Evolutionary conservation across 2,329 filamentous ascomycete species (phyloP).

Genomic region (Calonectria pseudoturangicola): DNA sequence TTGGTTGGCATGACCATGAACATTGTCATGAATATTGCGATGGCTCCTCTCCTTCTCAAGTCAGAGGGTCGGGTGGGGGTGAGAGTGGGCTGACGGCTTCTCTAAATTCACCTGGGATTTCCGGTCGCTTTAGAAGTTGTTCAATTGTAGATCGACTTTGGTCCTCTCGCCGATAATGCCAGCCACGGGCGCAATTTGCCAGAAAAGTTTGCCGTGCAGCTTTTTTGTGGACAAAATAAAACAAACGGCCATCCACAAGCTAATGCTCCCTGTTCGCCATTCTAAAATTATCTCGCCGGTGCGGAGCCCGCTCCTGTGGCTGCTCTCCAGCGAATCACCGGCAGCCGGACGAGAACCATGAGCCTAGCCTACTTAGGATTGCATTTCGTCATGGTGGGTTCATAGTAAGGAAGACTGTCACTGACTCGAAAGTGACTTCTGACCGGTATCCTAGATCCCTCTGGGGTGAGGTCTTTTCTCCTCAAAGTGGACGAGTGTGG

Average conservation of each 20-base stretch:
- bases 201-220: conserved; percentile 29
- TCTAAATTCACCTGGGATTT: conserved; percentile 11
- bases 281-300: conserved; percentile 49
- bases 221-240: conserved; percentile 28
- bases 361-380: conserved; percentile 30
- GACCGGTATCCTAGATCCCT: conserved; percentile 17
- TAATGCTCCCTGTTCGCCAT: conserved; percentile 33
- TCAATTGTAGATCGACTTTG: background rate
- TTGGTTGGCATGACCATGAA: background rate
- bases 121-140: background rate
- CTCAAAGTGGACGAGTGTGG: conserved; percentile 31
- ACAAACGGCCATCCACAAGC: conserved; percentile 16
- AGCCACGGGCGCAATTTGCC: conserved; percentile 24
- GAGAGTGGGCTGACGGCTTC: background rate
- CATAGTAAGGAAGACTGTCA: conserved; percentile 28
- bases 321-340: conserved; percentile 42
- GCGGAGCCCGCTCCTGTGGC: conserved; percentile 40
- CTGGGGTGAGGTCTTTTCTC: conserved; percentile 20
- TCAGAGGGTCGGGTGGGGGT: background rate
- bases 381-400: conserved; percentile 46
- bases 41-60: background rate
- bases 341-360: conserved; percentile 25
- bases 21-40: background rate
- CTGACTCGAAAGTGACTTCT: background rate
- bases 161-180: conserved; percentile 13